Evolutionary conservation across 257 asterid species (phyloP).

Genomic region (Schizonepeta tenuifolia): DNA sequence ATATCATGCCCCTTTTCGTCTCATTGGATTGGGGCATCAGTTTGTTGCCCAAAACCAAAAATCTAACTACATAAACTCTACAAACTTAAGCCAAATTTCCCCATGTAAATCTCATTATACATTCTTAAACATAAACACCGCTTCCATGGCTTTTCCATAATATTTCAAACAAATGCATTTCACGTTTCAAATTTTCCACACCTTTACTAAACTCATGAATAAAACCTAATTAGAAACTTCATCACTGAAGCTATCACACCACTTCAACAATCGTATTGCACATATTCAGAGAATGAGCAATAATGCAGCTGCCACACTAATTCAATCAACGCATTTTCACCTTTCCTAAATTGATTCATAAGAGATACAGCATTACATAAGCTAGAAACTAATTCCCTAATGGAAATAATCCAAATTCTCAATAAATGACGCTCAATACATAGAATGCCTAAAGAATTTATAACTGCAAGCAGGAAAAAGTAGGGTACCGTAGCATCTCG

Average conservation of each 20-base stretch:
- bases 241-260: background rate
- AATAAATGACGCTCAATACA: background rate
- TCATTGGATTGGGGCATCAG: background rate
- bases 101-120: background rate
- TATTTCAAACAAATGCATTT: background rate
- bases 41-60: background rate
- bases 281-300: background rate
- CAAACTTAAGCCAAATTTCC: background rate
- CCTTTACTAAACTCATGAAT: no score
- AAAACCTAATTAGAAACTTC: background rate
- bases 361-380: background rate
- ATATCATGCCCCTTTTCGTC: background rate
- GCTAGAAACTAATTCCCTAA: background rate
- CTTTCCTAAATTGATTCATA: background rate
- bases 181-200: background rate
- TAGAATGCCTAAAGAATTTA: background rate
- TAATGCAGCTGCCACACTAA: background rate
- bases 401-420: background rate
- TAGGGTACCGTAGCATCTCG: constrained; percentile 82
- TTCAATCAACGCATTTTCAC: background rate
- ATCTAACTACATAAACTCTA: background rate
- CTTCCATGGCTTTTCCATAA: background rate
- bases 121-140: background rate
- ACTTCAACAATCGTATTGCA: background rate
- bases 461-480: background rate